Base-by-base conservation (phyloP, 1,139 yeast genomes). In the Arxiozyma telluris region DNA sequence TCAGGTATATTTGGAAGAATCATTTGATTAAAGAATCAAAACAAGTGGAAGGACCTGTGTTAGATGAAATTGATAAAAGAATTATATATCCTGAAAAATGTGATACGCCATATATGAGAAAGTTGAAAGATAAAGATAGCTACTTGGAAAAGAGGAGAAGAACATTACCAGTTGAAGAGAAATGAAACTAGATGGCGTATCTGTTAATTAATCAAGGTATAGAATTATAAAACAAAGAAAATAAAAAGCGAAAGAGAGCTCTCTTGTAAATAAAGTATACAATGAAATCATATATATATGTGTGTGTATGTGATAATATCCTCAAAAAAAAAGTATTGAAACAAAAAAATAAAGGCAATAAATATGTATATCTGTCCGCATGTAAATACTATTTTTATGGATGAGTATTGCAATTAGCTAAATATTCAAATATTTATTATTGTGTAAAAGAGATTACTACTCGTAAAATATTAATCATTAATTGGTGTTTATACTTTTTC, bases 41-140 rank as follows among this genome's bases (percentile, higher is more conserved):
- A 27, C 71, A 75, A 17, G 71, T 54, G 12, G 41, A 38, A 30
- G 47, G 41, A 15, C 67, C 64, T 51, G 76, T 74, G 57, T 77
- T 79, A 60, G 79, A 81, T 59, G 80, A 82, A 41, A 66, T 81
- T 41, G 89, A 87, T 67, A 81, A 80, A 58, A 77, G 79, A 55
- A 74, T 89, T 54, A 65, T 88, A 54, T 90, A 87, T 69, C 96
- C 96, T 4, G 89, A 90, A 43, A 87, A 83, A 71, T 75, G 76
- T 34, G 81, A 80, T 55, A 73, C 83, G 38, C 78, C 77, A 27
- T 71, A 77, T 58, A 74, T 73, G 55, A 73, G 73, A 65, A 72
- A 71, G 60, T 68, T 81, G 58, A 75, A 80, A 64, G 79, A 80
- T 65, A 83, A 78, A 69, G 73, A 69, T 45, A 84, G 82, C 52